Base-by-base conservation (phyloP, 768 basidiomycete genomes). In the Lyophyllum semitale region DNA sequence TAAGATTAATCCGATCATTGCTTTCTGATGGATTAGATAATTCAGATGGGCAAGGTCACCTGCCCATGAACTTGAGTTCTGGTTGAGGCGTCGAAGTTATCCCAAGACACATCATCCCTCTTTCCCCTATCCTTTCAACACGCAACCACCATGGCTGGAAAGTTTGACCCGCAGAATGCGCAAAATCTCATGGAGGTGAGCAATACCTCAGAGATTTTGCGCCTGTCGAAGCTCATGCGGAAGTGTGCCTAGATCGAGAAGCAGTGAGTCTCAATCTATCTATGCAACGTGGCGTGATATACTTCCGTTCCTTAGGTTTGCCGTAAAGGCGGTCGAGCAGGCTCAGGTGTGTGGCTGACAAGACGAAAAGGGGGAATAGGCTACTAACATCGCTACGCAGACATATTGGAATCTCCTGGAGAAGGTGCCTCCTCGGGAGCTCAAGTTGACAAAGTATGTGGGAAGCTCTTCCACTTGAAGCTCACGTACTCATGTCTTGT, bases 331-430 rank as follows among this genome's bases (percentile, higher is more conserved):
- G 12, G 95, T 98, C 48, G 95, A 99, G 69, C 94, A 98, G 61
- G 93, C 95, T 42, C 93, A 96, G 80, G 94, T 92, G 48, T 58
- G 83, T 68, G n/a, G 46, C 49, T 23, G 35, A 29, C 23, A 2
- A 7, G 7, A 8, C 27, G 38, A 42, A 44, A 43, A n/a, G 51
- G 43, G 37, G 48, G 33, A 46, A 12, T 26, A 25, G 32, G 45
- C 53, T 20, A 45, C 48, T 42, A 32, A 51, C 33, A 53, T 22
- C 42, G 44, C 29, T 37, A 42, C 44, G 22, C 61, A 98, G 91
- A 94, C 94, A 8, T 98, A 98, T 74, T 96, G 95, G 89, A 95
- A 93, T 68, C 79, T 99, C 41, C 75, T 98, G 49, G 88, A 89
- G 67, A 88, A 86, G 66, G 84, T 97, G 47, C 69, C 78, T 17